Percentiles rank a stretch among this genome's conserved stretches.
These are phyloP conservation scores for Verticillium alfalfae DNA, from an alignment of 2,329 filamentous ascomycete species.

Conservation along the genomic window DNA sequence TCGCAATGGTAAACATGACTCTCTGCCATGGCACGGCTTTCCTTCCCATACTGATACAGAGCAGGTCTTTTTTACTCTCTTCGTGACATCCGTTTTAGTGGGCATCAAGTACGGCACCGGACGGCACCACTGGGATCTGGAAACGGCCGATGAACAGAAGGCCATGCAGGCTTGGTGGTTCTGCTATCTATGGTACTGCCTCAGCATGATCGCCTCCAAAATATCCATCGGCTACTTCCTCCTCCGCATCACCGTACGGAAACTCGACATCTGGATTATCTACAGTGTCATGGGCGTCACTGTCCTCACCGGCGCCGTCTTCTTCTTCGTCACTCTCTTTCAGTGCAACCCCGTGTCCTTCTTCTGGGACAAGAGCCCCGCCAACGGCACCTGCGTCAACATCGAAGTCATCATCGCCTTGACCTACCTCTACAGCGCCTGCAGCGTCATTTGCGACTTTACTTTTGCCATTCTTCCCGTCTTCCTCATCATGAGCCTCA, in stretches of 20 bases:
- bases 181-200: conserved; percentile 29
- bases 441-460: conserved; percentile 44
- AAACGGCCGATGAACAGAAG: conserved; percentile 13
- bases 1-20: conserved; percentile 22
- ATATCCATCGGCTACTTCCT: conserved; percentile 19
- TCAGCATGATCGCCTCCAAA: conserved; percentile 25
- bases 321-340: conserved; percentile 23
- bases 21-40: not conserved
- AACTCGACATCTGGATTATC: conserved; percentile 17
- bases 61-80: conserved; percentile 29
- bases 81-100: conserved; percentile 22
- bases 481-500: conserved; percentile 47
- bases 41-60: not conserved
- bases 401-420: conserved; percentile 38
- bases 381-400: conserved; percentile 19
- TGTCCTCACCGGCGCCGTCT: conserved; percentile 18
- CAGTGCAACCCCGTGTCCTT: conserved; percentile 20
- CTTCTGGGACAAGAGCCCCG: conserved; percentile 19
- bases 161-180: conserved; percentile 28
- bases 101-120: conserved; percentile 35
- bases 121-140: conserved; percentile 25
- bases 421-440: conserved; percentile 45
- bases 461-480: conserved; percentile 46
- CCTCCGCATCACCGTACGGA: conserved; percentile 16
- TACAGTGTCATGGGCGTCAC: conserved; percentile 21